Evolutionary conservation across 208 protist genomes (phyloP).

Genomic region (Acanthamoeba culbertsoni): DNA sequence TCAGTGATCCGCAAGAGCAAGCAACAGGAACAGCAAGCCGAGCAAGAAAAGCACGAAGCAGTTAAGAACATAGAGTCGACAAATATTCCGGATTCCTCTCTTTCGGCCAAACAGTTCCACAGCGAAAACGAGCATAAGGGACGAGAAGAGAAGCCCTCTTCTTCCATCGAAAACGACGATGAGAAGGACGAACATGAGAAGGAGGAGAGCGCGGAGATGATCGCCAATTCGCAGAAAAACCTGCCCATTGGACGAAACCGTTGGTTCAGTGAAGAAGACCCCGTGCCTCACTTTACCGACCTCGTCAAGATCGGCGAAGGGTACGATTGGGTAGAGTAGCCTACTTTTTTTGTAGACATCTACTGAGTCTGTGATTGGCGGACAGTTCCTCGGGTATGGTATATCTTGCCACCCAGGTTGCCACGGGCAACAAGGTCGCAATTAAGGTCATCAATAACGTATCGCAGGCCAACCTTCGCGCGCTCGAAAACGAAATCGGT

Average conservation of each 20-base stretch:
- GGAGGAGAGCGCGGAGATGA: too few relatives aligned
- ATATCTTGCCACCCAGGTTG: neutral
- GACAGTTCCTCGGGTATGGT: neutral
- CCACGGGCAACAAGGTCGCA: neutral
- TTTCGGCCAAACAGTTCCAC: too few relatives aligned
- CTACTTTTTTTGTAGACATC: neutral
- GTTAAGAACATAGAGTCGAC: neutral
- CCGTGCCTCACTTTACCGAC: neutral
- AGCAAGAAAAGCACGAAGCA: neutral
- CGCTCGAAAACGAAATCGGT: constrained; percentile 23
- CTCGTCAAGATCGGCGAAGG: constrained; percentile 43
- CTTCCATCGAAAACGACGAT: neutral
- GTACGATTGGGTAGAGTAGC: neutral
- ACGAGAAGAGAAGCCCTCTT: neutral
- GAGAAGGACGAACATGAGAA: neutral
- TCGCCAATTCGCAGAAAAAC: neutral
- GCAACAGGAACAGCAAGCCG: neutral
- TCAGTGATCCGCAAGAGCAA: neutral
- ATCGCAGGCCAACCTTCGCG: neutral
- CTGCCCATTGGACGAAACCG: neutral
- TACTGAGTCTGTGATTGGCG: too few relatives aligned
- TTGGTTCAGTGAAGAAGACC: constrained; percentile 24
- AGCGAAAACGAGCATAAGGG: neutral
- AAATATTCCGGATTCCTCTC: too few relatives aligned
- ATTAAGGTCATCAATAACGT: constrained; percentile 40